Base-by-base conservation (phyloP, 176 grass and related monocot species). In the Oryza brachyantha region DNA sequence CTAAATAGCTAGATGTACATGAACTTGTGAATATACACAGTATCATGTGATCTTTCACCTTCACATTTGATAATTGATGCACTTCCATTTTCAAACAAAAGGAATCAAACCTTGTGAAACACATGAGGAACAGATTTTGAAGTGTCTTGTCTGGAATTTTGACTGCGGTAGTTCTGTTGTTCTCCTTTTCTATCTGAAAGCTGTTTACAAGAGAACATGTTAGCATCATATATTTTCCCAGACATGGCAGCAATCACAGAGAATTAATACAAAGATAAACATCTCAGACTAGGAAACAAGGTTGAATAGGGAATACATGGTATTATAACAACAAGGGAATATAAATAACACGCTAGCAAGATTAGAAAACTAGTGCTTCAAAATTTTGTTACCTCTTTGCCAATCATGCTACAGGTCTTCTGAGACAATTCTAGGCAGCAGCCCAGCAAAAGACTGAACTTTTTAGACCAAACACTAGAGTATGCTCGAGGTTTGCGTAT, bases 91-190 rank as follows among this genome's bases (percentile, higher is more conserved):
- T 52, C 5, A 66, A 65, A 11, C 52, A 65, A 66, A 78, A 34
- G 6, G 26, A 81, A 26, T 29, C 84, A 41, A 81, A 86, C 78
- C 78, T 63, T 2, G 5, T 55, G 7, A 61, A 2, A 0, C 40
- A 82, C 78, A 35, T 76, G 54, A 52, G 43, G 40, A 11, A 40
- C 9, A 10, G 38, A 40, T 11, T 40, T 11, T 40, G 36, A 7
- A 7, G 9, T 36, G 5, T n/a, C 36, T 38, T 8, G 10, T 36
- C 3, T 61, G 73, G 14, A 35, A 25, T 26, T 37, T 70, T 0
- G 64, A 8, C 38, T 40, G 29, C 1, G 1, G 24, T 10, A 42
- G 6, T 70, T 43, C 41, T 0, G 41, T 42, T 42, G 40, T 42
- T 43, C 3, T 43, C 41, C 3, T 43, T 43, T 43, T 43, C 2